phyloP scores from a whole-genome alignment of 371 early-diverging fungal species.

The Caulochytrium protostelioides region DNA sequence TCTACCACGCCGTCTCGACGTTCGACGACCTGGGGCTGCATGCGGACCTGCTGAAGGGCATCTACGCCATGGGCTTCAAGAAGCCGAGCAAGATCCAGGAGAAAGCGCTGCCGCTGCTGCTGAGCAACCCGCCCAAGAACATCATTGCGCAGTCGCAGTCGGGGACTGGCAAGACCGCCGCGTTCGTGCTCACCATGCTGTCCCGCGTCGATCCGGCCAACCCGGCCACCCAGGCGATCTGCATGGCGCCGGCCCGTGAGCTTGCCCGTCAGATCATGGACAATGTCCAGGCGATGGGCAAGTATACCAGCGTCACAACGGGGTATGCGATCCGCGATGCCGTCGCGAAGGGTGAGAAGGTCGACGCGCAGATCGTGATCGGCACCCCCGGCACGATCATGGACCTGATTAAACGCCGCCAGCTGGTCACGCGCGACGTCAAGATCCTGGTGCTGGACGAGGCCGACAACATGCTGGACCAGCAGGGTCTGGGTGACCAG shows the following conservation, averaged over 20 bases:
- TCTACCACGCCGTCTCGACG: conserved; percentile 12
- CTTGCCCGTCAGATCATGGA: conserved; percentile 87
- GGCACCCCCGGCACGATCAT: conserved; percentile 91
- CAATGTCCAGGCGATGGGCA: conserved; percentile 70
- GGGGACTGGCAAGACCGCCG: conserved; percentile 94
- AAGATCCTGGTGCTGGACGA: conserved; percentile 77
- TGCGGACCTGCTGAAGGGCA: conserved; percentile 60
- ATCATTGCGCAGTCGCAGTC: conserved; percentile 77
- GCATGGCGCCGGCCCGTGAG: conserved; percentile 93
- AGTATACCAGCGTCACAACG: conserved; percentile 52
- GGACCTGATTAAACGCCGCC: conserved; percentile 38
- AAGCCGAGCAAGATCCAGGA: conserved; percentile 92
- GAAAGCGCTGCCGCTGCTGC: conserved; percentile 70
- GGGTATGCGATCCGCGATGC: conserved; percentile 55
- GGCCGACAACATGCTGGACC: conserved; percentile 84
- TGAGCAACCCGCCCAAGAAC: conserved; percentile 31
- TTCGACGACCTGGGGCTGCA: conserved; percentile 25
- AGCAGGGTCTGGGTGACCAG: conserved; percentile 69
- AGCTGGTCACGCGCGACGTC: conserved; percentile 31
- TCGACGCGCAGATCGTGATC: conserved; percentile 62
- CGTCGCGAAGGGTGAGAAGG: conserved; percentile 19
- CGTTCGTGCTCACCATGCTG: conserved; percentile 78
- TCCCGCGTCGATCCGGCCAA: conserved; percentile 18
- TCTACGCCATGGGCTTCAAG: conserved; percentile 79
- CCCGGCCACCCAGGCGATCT: conserved; percentile 50